Percentiles rank a stretch among this genome's conserved stretches.
Evolutionary conservation across 2,329 filamentous ascomycete genomes (phyloP).

Genomic region (Diaporthe batatas): DNA sequence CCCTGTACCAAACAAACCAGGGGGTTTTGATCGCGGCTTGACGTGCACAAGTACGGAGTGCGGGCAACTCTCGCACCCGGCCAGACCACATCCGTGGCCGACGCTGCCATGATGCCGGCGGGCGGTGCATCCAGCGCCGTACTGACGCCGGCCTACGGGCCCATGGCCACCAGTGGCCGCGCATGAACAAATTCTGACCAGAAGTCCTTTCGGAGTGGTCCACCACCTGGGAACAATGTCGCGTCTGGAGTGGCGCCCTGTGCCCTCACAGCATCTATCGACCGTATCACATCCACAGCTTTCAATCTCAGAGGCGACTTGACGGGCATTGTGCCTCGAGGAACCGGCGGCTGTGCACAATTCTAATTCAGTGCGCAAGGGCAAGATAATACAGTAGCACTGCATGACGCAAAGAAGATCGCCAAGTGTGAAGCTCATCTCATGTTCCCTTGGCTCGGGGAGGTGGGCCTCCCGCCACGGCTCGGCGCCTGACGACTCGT

Average conservation of each 20-base stretch:
- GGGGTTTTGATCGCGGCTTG: slow-evolving; percentile 2
- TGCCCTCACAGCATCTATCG: neutral
- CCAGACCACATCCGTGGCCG: slow-evolving; percentile 5
- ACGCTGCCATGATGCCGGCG: slow-evolving; percentile 6
- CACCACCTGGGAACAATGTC: neutral
- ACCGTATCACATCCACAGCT: neutral
- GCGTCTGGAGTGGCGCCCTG: neutral
- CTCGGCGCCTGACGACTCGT: neutral
- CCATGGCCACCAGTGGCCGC: neutral
- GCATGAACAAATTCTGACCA: neutral
- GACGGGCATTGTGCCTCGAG: neutral
- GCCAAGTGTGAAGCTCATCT: slow-evolving; percentile 26
- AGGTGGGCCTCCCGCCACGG: neutral
- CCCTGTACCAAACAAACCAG: slow-evolving; percentile 9
- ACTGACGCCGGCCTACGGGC: no score
- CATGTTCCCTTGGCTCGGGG: slow-evolving; percentile 4
- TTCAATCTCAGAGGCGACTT: neutral
- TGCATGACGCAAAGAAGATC: slow-evolving; percentile 26
- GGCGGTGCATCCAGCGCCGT: neutral
- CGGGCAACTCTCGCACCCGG: slow-evolving; percentile 5
- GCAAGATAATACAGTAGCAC: slow-evolving; percentile 15
- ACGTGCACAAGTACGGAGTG: neutral
- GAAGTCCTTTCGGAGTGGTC: neutral
- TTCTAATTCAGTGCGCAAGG: neutral
- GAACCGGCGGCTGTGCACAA: neutral